These are phyloP conservation scores for Microglena sp. DNA, from an alignment of 139 green algal genomes.

Conservation along the genomic window DNA sequence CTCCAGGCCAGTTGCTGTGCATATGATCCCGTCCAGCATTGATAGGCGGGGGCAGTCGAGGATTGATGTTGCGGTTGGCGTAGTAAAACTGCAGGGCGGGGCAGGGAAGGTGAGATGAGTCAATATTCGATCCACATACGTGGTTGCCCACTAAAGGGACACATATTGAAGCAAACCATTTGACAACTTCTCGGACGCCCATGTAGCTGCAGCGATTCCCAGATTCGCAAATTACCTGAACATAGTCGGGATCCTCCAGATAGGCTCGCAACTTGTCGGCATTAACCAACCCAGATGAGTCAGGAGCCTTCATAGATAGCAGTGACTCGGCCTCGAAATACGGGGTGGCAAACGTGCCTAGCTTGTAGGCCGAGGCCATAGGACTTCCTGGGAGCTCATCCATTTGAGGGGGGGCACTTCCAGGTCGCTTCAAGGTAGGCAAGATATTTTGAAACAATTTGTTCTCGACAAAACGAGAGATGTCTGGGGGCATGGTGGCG, in stretches of 20 bases:
- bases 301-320: neutral
- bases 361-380: neutral
- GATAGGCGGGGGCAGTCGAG: conserved; percentile 19
- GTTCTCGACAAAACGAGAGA: too few species aligned
- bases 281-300: neutral
- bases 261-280: neutral
- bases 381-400: too few species aligned
- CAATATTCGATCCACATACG: neutral
- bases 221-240: neutral
- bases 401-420: conserved; percentile 8
- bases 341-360: neutral
- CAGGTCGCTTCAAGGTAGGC: conserved; percentile 3
- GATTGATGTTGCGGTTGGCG: conserved; percentile 23
- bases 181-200: neutral
- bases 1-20: too few species aligned
- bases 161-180: neutral
- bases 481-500: too few species aligned
- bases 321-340: neutral
- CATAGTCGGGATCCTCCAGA: conserved; percentile 5
- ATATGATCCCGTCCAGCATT: too few species aligned
- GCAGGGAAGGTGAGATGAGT: neutral
- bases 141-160: neutral
- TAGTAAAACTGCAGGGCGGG: conserved; percentile 18
- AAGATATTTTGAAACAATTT: too few species aligned
- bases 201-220: neutral